phyloP scores from a whole-genome alignment of 768 basidiomycete species.

The Tephrocybe sp. region DNA sequence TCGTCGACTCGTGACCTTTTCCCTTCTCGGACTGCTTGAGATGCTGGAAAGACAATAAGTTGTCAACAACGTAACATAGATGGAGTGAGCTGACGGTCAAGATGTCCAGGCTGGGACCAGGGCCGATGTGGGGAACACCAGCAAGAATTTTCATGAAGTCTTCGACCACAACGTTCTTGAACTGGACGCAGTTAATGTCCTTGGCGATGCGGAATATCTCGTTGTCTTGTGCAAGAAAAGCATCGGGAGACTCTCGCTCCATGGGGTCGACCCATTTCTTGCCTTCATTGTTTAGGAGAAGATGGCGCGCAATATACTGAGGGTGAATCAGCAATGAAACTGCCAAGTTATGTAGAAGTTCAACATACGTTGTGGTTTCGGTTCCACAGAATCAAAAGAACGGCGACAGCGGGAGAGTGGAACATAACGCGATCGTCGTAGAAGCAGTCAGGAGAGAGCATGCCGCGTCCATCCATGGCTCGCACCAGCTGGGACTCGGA shows the following conservation, averaged over 20 bases:
- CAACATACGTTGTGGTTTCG: constrained; percentile 23
- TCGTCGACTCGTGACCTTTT: constrained; percentile 15
- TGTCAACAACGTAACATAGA: not conserved
- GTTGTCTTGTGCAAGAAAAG: constrained; percentile 21
- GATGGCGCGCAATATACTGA: constrained; percentile 21
- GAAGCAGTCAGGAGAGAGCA: constrained; percentile 24
- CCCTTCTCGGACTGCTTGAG: constrained; percentile 10
- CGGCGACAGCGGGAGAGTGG: constrained; percentile 16
- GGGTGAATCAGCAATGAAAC: not conserved
- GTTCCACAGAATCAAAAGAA: constrained; percentile 23
- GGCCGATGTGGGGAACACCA: constrained; percentile 20
- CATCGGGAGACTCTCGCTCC: constrained; percentile 2
- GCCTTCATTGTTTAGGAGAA: constrained; percentile 18
- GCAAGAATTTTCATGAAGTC: constrained; percentile 27
- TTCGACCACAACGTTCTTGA: constrained; percentile 23
- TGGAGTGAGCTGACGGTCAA: constrained; percentile 18
- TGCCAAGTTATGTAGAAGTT: not conserved
- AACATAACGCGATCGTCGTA: constrained; percentile 15
- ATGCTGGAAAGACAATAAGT: constrained; percentile 3
- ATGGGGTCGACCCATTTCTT: constrained; percentile 20
- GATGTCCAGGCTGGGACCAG: constrained; percentile 15
- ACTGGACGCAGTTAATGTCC: constrained; percentile 24
- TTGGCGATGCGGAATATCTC: constrained; percentile 26
- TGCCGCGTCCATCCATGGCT: constrained; percentile 21
- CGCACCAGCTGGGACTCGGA: constrained; percentile 17